A percentile compares a stretch with the other conserved stretches of the same genome.
Conservation (phyloP, 768 basidiomycete genomes). For the Gyrodon lividus region DNA sequence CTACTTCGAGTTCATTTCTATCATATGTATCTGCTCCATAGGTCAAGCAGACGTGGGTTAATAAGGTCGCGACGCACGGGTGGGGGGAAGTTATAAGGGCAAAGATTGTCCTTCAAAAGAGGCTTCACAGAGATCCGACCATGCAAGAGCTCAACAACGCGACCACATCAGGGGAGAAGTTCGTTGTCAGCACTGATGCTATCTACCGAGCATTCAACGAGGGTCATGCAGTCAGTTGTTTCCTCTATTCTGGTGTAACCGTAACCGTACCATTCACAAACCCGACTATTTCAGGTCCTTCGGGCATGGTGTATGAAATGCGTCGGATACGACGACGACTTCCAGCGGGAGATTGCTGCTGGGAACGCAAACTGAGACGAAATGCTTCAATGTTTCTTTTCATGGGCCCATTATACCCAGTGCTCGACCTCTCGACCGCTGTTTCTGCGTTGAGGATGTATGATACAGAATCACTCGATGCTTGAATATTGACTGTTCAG, state of each 20-base stretch:
- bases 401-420: too few relatives aligned
- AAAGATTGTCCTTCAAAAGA: slow-evolving; percentile 16
- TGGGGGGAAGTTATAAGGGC: slow-evolving; percentile 15
- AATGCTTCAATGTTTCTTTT: too few relatives aligned
- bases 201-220: slow-evolving; percentile 16
- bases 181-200: slow-evolving; percentile 9
- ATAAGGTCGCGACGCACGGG: slow-evolving; percentile 10
- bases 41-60: slow-evolving; percentile 21
- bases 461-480: too few relatives aligned
- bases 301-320: slow-evolving; percentile 19
- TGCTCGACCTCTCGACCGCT: too few relatives aligned
- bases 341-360: slow-evolving; percentile 17
- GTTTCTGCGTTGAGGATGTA: too few relatives aligned
- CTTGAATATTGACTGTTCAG: too few relatives aligned
- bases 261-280: neutral
- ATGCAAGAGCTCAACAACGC: slow-evolving; percentile 4
- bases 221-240: slow-evolving; percentile 9
- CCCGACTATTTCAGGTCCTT: slow-evolving; percentile 6
- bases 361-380: slow-evolving; percentile 10
- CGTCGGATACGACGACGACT: slow-evolving; percentile 21
- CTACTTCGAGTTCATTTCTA: neutral
- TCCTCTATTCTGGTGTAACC: neutral
- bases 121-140: slow-evolving; percentile 15
- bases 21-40: neutral
- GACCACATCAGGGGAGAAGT: slow-evolving; percentile 6